Base-by-base conservation (phyloP, 2,329 filamentous ascomycete genomes). In the Diaporthe amygdali region DNA sequence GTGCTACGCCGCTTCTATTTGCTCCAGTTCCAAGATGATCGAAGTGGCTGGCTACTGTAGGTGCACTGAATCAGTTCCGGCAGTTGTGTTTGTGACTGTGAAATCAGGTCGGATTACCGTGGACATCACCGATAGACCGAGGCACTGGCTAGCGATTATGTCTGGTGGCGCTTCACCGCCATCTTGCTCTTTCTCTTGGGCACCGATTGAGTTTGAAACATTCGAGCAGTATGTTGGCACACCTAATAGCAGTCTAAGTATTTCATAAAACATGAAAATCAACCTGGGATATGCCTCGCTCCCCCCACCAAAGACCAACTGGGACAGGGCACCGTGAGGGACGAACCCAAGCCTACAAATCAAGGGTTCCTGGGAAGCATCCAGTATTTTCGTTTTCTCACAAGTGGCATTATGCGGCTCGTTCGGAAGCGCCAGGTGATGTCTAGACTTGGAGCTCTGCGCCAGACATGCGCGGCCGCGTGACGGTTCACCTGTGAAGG, bases 111-210 rank as follows among this genome's bases (percentile, higher is more conserved):
- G 41, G 59, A 14, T 27, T 22, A 47, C 20, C 30, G 12, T 25
- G 25, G n/a, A 47, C 7, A 25, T 46, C 14, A 30, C 20, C 56
- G 30, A n/a, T 32, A 44, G 34, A 39, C 55, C 30, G 44, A 22
- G 41, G 27, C 34, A 30, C 59, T 6, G 44, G 30, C 41, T 44
- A 64, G 20, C 41, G 22, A 27, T 2, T 49, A 7, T 64, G 27
- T 49, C n/a, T 37, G 59, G 59, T 49, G 59, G 59, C 59, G 59
- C 59, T 49, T 64, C 59, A 64, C 59, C 59, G 59, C 59, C 59
- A 64, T 64, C 14, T 64, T 49, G 44, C 59, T 27, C 41, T 47
- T 17, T 49, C 14, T 14, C n/a, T 49, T 49, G 44, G 59, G 59
- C 44, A 37, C 44, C 59, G 59, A 37, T 64, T 64, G 44, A 64